Evolutionary conservation across 2,329 filamentous ascomycete species (phyloP), one percentile per base, ranked within the genome.

Genomic region (Phialophora expanda): DNA sequence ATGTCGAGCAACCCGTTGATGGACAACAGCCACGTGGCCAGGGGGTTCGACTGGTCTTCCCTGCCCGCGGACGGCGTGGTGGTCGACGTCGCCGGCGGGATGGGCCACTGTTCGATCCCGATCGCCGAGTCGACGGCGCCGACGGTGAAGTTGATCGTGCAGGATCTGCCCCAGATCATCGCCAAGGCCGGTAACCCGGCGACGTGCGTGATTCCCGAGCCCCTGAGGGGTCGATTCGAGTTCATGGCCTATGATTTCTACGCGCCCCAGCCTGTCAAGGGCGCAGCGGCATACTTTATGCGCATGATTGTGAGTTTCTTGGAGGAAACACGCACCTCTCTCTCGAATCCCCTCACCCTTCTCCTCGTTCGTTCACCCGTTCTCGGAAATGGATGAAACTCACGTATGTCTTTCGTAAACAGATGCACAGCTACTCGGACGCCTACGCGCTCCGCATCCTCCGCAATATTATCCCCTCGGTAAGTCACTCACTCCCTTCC

Each of bases 61-160:
- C 74, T 87, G 1, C 46, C 58, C 12, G 67, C 67, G 5, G 72
- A 75, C 4, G 85, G 82, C 2, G 85, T 79, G 0, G 75, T 89
- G 46, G 75, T 89, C 56, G 86, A 89, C 59, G 60, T 73, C 32
- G 71, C 69, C 4, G 71, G 71, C 2, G 66, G 66, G 26, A 57
- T 61, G 24, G 71, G 71, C 5, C 69, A 72, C 56, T 58, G 56
- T 26, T 38, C 61, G 7, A 48, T 69, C 20, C 41, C 60, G 4
- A 70, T 72, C 50, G 68, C 68, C 20, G 50, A 67, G 28, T 30
- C 58, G 17, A 68, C 62, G 30, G 20, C 62, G 24, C 53, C 62
- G 34, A 59, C n/a, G 22, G 34, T 69, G 20, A 41, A 41, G 3
- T 44, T 71, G 48, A 38, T 72, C 41, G 70, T 72, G 14, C 70